Conservation (phyloP, 345 rosid species). For the Crucihimalaya himalaica region DNA sequence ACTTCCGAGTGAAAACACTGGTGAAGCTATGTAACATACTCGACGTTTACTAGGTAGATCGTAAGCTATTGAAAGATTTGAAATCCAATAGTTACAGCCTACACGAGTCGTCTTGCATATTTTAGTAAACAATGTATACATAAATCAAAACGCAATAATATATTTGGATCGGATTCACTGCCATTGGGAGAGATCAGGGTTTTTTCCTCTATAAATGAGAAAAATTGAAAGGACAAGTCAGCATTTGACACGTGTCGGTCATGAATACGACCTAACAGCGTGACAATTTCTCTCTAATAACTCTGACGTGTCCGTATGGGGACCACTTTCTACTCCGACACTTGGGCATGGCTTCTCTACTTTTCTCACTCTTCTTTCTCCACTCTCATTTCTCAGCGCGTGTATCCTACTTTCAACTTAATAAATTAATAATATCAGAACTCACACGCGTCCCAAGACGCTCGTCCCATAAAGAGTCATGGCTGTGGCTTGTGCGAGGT, state of each 20-base stretch:
- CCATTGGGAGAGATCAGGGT: not conserved
- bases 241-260: conserved; percentile 32
- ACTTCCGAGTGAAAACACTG: too few species aligned
- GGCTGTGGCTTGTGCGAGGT: conserved; percentile 38
- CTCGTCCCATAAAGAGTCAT: conserved; percentile 38
- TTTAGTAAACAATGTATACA: not conserved
- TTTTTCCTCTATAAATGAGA: conserved; percentile 13
- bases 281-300: conserved; percentile 23
- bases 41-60: not conserved
- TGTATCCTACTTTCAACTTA: not conserved
- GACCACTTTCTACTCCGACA: conserved; percentile 44
- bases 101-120: not conserved
- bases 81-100: not conserved
- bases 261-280: conserved; percentile 38
- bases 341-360: conserved; percentile 34
- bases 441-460: conserved; percentile 24
- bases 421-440: too few species aligned
- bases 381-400: conserved; percentile 17
- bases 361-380: not conserved
- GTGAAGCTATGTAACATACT: too few species aligned
- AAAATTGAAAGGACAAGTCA: conserved; percentile 28
- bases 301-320: conserved; percentile 38
- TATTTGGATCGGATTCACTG: not conserved
- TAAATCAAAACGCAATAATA: not conserved
- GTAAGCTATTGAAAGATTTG: not conserved